Conservation (phyloP, 495 filamentous ascomycete species). For the Pyronema omphalodes region DNA sequence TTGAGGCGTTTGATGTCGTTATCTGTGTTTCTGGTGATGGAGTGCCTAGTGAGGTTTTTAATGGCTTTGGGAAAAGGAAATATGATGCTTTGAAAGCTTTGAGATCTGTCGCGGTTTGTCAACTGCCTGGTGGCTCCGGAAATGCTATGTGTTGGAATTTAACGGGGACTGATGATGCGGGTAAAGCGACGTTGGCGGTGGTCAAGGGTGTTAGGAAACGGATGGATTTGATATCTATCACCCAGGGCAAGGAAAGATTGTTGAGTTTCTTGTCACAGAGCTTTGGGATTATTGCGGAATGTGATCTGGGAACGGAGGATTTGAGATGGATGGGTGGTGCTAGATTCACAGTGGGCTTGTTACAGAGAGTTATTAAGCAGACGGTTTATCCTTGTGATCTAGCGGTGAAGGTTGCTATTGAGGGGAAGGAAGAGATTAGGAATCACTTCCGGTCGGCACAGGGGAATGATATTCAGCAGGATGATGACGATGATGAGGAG, state of each 20-base stretch:
- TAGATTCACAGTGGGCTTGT: conserved; percentile 69
- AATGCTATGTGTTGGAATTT: conserved; percentile 89
- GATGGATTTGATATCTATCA: conserved; percentile 72
- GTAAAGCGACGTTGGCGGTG: conserved; percentile 57
- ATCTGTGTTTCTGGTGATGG: conserved; percentile 87
- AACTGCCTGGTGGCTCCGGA: conserved; percentile 80
- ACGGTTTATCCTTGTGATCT: conserved; percentile 77
- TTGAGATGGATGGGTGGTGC: conserved; percentile 78
- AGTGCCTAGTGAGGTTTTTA: conserved; percentile 83
- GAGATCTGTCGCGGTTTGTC: conserved; percentile 60
- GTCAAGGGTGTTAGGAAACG: conserved; percentile 70
- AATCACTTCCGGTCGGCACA: conserved; percentile 48
- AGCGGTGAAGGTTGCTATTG: conserved; percentile 59
- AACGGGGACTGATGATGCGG: conserved; percentile 59
- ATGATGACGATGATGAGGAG: too few species aligned
- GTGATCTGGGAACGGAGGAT: conserved; percentile 74
- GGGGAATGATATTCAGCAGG: too few species aligned
- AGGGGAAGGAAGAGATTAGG: conserved; percentile 57
- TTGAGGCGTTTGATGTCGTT: conserved; percentile 61
- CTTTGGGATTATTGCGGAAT: conserved; percentile 75
- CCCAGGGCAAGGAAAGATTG: conserved; percentile 51
- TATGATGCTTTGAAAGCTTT: conserved; percentile 63
- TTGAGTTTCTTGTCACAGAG: conserved; percentile 85
- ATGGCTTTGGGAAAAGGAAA: conserved; percentile 58
- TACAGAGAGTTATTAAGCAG: conserved; percentile 50